A percentile compares a stretch with the other conserved stretches of the same genome.
Evolutionary conservation across 2,329 filamentous ascomycete species (phyloP).

Genomic region (Pseudogymnoascus sp.): DNA sequence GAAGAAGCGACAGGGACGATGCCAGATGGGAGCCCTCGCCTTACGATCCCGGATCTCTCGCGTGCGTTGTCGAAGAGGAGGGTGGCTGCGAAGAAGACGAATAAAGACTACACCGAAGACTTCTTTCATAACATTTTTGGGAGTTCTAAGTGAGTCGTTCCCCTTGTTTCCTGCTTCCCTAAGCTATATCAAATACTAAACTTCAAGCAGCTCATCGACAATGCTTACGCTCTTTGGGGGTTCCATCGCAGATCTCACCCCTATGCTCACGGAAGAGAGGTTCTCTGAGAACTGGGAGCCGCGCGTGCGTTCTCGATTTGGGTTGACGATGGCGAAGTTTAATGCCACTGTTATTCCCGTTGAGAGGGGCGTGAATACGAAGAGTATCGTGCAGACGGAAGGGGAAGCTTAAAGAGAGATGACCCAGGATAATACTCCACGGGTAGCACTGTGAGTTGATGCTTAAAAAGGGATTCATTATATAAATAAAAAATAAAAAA

Average conservation of each 20-base stretch:
- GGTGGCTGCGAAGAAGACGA: slow-evolving; percentile 30
- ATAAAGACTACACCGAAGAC: slow-evolving; percentile 31
- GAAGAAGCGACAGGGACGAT: slow-evolving; percentile 31
- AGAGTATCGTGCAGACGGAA: not conserved
- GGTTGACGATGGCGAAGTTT: slow-evolving; percentile 37
- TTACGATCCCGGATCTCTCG: slow-evolving; percentile 34
- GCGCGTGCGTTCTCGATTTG: slow-evolving; percentile 31
- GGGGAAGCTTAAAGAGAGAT: not conserved
- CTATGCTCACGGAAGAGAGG: slow-evolving; percentile 36
- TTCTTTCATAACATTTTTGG: slow-evolving; percentile 36
- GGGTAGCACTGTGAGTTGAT: not conserved
- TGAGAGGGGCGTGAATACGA: slow-evolving; percentile 31
- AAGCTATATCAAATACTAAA: not conserved
- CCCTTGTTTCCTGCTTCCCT: not conserved
- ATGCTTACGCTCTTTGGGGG: slow-evolving; percentile 38
- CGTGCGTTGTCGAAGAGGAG: slow-evolving; percentile 25
- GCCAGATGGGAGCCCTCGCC: slow-evolving; percentile 25
- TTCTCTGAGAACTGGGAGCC: slow-evolving; percentile 38
- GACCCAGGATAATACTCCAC: not conserved
- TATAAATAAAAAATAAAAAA: no score
- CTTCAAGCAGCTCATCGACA: slow-evolving; percentile 31
- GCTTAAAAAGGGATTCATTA: no score
- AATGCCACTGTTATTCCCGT: slow-evolving; percentile 35
- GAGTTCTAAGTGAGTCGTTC: slow-evolving; percentile 30
- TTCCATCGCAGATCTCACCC: slow-evolving; percentile 31